A percentile compares a stretch with the other conserved stretches of the same genome.
These are phyloP conservation scores for Phytophthora citricola DNA, from an alignment of 352 stramenopile species.

Conservation along the genomic window DNA sequence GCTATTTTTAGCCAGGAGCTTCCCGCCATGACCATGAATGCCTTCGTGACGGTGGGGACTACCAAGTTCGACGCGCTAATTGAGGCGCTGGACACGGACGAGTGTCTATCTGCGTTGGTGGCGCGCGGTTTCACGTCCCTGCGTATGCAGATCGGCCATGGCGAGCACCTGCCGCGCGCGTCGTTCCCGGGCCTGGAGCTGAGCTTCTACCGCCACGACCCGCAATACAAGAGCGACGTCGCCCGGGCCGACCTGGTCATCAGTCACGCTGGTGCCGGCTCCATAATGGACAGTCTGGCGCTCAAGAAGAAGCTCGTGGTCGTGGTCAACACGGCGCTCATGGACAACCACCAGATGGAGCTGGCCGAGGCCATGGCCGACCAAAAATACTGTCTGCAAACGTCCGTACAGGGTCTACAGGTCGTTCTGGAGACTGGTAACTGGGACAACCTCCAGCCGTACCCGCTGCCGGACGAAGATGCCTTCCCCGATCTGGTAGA, in stretches of 20 bases:
- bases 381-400: conserved; percentile 64
- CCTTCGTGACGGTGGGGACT: conserved; percentile 96
- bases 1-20: too few species aligned
- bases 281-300: conserved; percentile 92
- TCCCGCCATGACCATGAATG: conserved; percentile 21
- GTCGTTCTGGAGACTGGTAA: conserved; percentile 45
- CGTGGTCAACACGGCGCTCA: conserved; percentile 95
- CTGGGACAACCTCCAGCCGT: conserved; percentile 51
- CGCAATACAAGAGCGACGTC: conserved; percentile 92
- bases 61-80: conserved; percentile 94
- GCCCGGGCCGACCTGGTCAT: conserved; percentile 92
- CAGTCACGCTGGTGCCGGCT: conserved; percentile 95
- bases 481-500: conserved; percentile 80
- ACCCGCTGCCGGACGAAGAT: conserved; percentile 63
- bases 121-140: conserved; percentile 67
- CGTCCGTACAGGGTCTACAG: conserved; percentile 49
- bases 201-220: conserved; percentile 90
- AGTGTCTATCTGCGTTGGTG: conserved; percentile 54
- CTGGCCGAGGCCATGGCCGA: conserved; percentile 93
- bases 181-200: conserved; percentile 47
- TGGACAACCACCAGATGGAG: conserved; percentile 98
- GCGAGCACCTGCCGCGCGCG: conserved; percentile 52
- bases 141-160: conserved; percentile 87
- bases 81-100: conserved; percentile 68
- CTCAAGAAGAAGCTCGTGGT: conserved; percentile 89